phyloP scores from a whole-genome alignment of 2,329 filamentous ascomycete genomes.

The Aspergillus brunneoviolaceus region DNA sequence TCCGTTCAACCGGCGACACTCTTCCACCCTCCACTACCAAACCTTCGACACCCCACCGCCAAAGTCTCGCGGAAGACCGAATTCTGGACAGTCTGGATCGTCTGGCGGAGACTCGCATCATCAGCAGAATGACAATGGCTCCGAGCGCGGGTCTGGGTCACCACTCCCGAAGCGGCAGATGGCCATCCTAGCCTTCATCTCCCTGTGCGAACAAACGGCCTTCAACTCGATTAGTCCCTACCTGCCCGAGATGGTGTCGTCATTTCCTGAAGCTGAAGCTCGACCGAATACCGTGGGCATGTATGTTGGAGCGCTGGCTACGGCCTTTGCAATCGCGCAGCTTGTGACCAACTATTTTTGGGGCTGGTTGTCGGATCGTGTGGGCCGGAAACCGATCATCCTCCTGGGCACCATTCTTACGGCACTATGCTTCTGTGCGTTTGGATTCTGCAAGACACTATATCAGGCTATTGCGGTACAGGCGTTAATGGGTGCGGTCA shows the following conservation, averaged over 20 bases:
- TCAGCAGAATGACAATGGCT: constrained; percentile 26
- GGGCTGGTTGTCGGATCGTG: constrained; percentile 77
- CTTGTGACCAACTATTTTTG: constrained; percentile 89
- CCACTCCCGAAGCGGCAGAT: constrained; percentile 83
- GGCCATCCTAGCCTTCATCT: constrained; percentile 79
- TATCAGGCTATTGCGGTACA: constrained; percentile 86
- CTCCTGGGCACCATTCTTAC: constrained; percentile 80
- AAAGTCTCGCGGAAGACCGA: constrained; percentile 47
- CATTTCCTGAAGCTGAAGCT: constrained; percentile 81
- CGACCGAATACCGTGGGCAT: constrained; percentile 69
- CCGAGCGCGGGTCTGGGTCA: constrained; percentile 47
- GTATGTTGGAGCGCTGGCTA: constrained; percentile 88
- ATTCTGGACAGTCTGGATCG: constrained; percentile 43
- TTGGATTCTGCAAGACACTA: constrained; percentile 80
- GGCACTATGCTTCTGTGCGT: constrained; percentile 75
- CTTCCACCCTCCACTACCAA: constrained; percentile 48
- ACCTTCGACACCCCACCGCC: constrained; percentile 50
- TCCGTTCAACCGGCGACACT: constrained; percentile 39
- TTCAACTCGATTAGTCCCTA: constrained; percentile 96
- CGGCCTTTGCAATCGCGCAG: constrained; percentile 87
- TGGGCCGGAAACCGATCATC: constrained; percentile 80
- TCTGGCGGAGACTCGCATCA: constrained; percentile 34
- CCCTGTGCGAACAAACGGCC: constrained; percentile 90
- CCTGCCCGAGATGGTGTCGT: constrained; percentile 84
- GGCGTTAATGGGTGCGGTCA: constrained; percentile 84